A percentile compares a stretch with the other conserved stretches of the same genome.
These are phyloP conservation scores for grape (Vitis vinifera) DNA, from an alignment of 164 flowering plant genomes.

Conservation along the genomic window ASM3070453v1 NC_081813.1:5856001-5856500, in stretches of 20 bases:
- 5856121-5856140: constrained; percentile 84
- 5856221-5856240: too few relatives aligned
- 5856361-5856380: too few relatives aligned
- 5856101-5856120: constrained; percentile 87
- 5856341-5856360: too few relatives aligned
- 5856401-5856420: too few relatives aligned
- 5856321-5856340: too few relatives aligned
- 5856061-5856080: constrained; percentile 49
- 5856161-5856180: constrained; percentile 65
- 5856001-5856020: not conserved
- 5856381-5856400: too few relatives aligned
- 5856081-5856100: constrained; percentile 72
- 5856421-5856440: too few relatives aligned
- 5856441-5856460: too few relatives aligned
- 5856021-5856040: not conserved
- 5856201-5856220: not conserved
- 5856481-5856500: too few relatives aligned
- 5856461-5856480: too few relatives aligned
- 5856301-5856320: too few relatives aligned
- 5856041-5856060: constrained; percentile 2
- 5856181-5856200: constrained; percentile 61
- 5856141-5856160: constrained; percentile 86
- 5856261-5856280: not conserved
- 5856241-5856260: not conserved
- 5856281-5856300: too few relatives aligned